Evolutionary conservation across 1,139 yeast species (phyloP).

Genomic region (Taphrina flavorubra): DNA sequence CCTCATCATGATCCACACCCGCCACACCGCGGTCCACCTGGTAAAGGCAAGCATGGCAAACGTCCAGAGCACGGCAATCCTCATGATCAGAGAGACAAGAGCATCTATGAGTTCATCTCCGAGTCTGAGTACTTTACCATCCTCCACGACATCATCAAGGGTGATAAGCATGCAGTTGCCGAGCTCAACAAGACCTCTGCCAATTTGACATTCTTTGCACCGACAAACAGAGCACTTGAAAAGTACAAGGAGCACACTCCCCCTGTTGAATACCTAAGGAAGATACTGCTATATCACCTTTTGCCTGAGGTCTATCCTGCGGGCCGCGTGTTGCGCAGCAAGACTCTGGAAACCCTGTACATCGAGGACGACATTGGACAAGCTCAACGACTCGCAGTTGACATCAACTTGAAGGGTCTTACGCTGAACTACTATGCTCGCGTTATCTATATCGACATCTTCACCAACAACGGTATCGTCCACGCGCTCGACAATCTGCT

Average conservation of each 20-base stretch:
- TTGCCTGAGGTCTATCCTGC: slow-evolving; percentile 41
- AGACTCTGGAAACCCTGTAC: slow-evolving; percentile 41
- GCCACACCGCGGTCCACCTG: slow-evolving; percentile 37
- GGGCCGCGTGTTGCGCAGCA: slow-evolving; percentile 40
- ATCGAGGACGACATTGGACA: slow-evolving; percentile 40
- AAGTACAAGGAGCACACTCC: slow-evolving; percentile 39
- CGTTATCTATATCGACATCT: slow-evolving; percentile 41
- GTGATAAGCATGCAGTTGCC: slow-evolving; percentile 42
- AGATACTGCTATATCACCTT: slow-evolving; percentile 42
- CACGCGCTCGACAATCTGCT: slow-evolving; percentile 43
- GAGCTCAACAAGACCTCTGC: slow-evolving; percentile 43
- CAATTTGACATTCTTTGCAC: slow-evolving; percentile 44
- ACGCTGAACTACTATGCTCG: slow-evolving; percentile 42
- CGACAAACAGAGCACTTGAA: slow-evolving; percentile 42
- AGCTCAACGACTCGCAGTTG: slow-evolving; percentile 42
- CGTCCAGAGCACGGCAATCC: slow-evolving; percentile 24
- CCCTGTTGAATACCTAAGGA: slow-evolving; percentile 34
- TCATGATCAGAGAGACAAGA: slow-evolving; percentile 36
- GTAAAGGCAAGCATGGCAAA: slow-evolving; percentile 1
- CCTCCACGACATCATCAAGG: slow-evolving; percentile 39
- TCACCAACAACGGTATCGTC: slow-evolving; percentile 43
- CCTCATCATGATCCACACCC: slow-evolving; percentile 24
- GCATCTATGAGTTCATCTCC: slow-evolving; percentile 30
- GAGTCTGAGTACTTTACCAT: slow-evolving; percentile 35
- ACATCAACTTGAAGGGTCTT: slow-evolving; percentile 40